Base-by-base conservation (phyloP, 129 eudicot species). In the Lactuca saligna region DNA sequence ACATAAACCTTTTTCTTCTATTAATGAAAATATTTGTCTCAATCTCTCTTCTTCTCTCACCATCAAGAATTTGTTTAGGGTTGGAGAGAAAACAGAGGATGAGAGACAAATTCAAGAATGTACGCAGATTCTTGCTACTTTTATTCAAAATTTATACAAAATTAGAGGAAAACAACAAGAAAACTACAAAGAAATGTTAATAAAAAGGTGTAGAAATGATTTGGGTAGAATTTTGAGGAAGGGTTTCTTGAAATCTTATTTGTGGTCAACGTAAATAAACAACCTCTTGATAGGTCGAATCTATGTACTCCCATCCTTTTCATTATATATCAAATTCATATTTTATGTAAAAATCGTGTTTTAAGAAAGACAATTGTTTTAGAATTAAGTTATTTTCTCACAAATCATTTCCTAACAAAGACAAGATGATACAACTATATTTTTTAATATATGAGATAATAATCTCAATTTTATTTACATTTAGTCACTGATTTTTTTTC, bases 71-170 rank as follows among this genome's bases (percentile, higher is more conserved):
- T 42, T 50, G 17, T 59, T 46, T 15, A 33, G 49, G 57, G 68
- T 71, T 62, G 48, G 63, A 72, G 70, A 72, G 77, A 72, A 53
- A 71, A 62, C 17, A 72, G 54, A 64, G 69, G 70, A 72, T 62
- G 74, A 49, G 76, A 62, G 69, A 48, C 7, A 46, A 51, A 35
- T 17, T 72, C 32, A 61, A 61, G 51, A 72, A 32, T 61, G 51
- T 34, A 44, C 11, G 50, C 59, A 71, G 50, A 49, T 59, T 32
- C 46, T 16, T 46, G 41, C 33, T 31, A 54, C 7, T n/a, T 13
- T 55, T 29, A 42, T 61, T 42, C 44, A 70, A 70, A 70, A 16
- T 32, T 50, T 13, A 37, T 71, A 29, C 11, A 44, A 17, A 58
- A 17, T 61, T 17, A 44, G 11, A 7, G 37, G 55, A 55, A 25